Conservation (phyloP, 2,329 filamentous ascomycete species). For the Exophiala bonariae region DNA sequence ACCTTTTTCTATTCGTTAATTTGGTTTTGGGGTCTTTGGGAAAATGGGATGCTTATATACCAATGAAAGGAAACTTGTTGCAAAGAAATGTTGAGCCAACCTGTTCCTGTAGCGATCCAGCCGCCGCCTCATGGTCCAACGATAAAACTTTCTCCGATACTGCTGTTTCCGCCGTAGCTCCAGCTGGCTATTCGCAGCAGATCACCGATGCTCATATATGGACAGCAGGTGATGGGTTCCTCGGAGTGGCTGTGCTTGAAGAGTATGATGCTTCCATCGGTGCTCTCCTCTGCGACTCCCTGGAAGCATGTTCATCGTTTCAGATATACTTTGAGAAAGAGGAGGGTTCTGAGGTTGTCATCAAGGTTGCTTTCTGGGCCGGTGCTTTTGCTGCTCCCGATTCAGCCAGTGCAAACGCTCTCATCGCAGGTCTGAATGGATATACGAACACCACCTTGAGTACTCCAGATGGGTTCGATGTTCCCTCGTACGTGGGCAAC, state of each 20-base stretch:
- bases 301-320: slow-evolving; percentile 21
- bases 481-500: slow-evolving; percentile 14
- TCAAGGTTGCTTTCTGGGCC: slow-evolving; percentile 24
- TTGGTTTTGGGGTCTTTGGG: slow-evolving; percentile 16
- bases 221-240: slow-evolving; percentile 20
- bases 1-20: slow-evolving; percentile 20
- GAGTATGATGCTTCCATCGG: slow-evolving; percentile 21
- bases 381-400: slow-evolving; percentile 8
- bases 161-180: slow-evolving; percentile 13
- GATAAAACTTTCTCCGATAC: slow-evolving; percentile 14
- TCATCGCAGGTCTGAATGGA: slow-evolving; percentile 20
- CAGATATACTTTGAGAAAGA: slow-evolving; percentile 25
- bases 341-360: slow-evolving; percentile 1
- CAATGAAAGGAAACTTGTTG: slow-evolving; percentile 11
- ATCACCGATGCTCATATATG: slow-evolving; percentile 18
- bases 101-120: slow-evolving; percentile 17
- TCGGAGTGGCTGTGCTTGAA: slow-evolving; percentile 20
- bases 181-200: slow-evolving; percentile 20
- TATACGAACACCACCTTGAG: slow-evolving; percentile 18
- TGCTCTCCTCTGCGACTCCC: slow-evolving; percentile 18
- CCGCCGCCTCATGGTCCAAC: slow-evolving; percentile 11
- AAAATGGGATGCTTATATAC: slow-evolving; percentile 7
- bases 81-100: slow-evolving; percentile 15
- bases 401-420: slow-evolving; percentile 12
- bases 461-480: slow-evolving; percentile 16